A percentile compares a stretch with the other conserved stretches of the same genome.
Evolutionary conservation across 148 eudicot species (phyloP).

Genomic region (Chenopodium quinoa): DNA sequence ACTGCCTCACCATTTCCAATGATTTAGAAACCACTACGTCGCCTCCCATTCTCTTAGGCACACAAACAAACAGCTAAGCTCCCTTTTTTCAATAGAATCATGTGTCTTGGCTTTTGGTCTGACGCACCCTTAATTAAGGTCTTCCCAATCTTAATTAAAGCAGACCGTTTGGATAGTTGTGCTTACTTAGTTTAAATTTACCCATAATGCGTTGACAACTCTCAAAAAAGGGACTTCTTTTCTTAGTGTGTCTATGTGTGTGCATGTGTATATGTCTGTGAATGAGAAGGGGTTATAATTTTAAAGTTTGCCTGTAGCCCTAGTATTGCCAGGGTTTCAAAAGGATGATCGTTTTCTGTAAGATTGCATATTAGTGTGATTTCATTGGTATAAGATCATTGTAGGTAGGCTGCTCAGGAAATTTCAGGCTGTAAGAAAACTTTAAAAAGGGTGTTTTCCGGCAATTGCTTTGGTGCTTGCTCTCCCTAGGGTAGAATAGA

Average conservation of each 20-base stretch:
- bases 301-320: neutral
- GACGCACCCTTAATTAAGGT: slow-evolving; percentile 30
- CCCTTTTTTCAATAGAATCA: slow-evolving; percentile 33
- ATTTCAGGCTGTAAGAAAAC: no score
- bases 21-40: slow-evolving; percentile 7
- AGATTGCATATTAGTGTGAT: no score
- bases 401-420: no score
- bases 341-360: neutral
- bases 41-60: slow-evolving; percentile 9
- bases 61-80: slow-evolving; percentile 32
- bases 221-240: neutral
- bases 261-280: no score
- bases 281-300: no score
- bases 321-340: neutral
- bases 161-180: slow-evolving; percentile 9
- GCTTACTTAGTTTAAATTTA: slow-evolving; percentile 17
- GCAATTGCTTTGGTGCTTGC: no score
- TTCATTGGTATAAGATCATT: no score
- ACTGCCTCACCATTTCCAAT: slow-evolving; percentile 35
- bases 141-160: slow-evolving; percentile 33
- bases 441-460: no score
- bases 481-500: no score
- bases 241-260: neutral
- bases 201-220: slow-evolving; percentile 33
- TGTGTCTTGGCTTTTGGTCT: slow-evolving; percentile 41